phyloP scores from a whole-genome alignment of 2,329 filamentous ascomycete species.

The Pseudocercospora pini-densiflorae region DNA sequence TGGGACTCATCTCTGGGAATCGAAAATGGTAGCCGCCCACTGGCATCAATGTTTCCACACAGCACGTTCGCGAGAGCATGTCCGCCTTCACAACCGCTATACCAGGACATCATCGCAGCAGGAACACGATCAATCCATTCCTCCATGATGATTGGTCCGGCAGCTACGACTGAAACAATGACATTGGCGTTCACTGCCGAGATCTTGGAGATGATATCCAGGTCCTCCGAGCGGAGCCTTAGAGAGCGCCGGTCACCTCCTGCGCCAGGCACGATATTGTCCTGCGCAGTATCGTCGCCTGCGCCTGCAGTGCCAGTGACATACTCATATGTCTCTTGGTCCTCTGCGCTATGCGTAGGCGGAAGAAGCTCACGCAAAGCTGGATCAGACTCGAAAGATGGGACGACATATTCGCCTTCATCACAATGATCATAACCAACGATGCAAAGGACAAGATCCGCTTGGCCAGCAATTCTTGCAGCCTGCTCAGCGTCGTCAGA shows the following conservation, averaged over 20 bases:
- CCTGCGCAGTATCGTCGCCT: not conserved
- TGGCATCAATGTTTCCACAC: conserved; percentile 13
- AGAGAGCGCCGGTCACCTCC: conserved; percentile 24
- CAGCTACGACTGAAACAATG: conserved; percentile 16
- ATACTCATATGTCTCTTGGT: conserved; percentile 4
- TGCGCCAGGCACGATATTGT: conserved; percentile 3
- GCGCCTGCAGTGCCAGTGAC: not conserved
- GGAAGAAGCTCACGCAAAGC: conserved; percentile 18
- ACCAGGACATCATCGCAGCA: conserved; percentile 22
- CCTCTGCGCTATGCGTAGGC: not conserved
- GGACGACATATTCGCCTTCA: conserved; percentile 16
- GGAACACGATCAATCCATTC: conserved; percentile 20
- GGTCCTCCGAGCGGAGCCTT: conserved; percentile 13
- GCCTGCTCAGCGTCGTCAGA: conserved; percentile 17
- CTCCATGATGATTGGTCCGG: conserved; percentile 23
- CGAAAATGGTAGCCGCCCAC: conserved; percentile 25
- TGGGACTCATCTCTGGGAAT: conserved; percentile 30
- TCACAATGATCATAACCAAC: conserved; percentile 12
- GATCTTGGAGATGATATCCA: conserved; percentile 18
- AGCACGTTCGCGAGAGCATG: conserved; percentile 25
- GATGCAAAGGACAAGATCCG: conserved; percentile 19
- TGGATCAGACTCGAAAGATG: conserved; percentile 14
- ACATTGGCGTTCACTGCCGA: conserved; percentile 9
- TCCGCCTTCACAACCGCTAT: conserved; percentile 26
- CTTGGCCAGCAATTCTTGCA: not conserved